These are phyloP conservation scores for Phallus indusiatus DNA, from an alignment of 768 basidiomycete species.

Conservation along the genomic window DNA sequence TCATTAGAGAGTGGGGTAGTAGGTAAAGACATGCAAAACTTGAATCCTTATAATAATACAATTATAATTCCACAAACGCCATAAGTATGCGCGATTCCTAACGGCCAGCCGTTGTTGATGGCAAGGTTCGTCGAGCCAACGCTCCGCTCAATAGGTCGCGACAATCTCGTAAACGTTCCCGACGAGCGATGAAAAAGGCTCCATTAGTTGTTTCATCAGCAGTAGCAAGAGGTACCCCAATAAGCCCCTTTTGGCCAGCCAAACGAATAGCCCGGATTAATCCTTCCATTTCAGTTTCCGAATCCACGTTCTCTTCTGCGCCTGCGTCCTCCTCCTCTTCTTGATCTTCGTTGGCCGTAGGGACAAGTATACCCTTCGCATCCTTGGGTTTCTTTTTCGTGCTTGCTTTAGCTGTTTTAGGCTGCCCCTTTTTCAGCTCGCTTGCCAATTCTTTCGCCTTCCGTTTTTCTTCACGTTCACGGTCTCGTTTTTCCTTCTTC, in stretches of 20 bases:
- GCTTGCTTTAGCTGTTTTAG: slow-evolving; percentile 12
- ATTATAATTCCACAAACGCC: not conserved
- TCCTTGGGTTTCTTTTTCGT: slow-evolving; percentile 34
- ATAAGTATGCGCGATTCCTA: not conserved
- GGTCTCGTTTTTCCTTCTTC: slow-evolving; percentile 75
- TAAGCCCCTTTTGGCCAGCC: slow-evolving; percentile 46
- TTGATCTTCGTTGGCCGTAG: slow-evolving; percentile 45
- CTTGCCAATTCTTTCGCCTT: slow-evolving; percentile 49
- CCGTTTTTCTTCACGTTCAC: slow-evolving; percentile 67
- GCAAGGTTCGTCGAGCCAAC: slow-evolving; percentile 17
- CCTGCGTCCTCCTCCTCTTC: slow-evolving; percentile 48
- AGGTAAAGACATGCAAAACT: too few species aligned
- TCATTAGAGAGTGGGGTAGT: too few species aligned
- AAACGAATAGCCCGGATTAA: slow-evolving; percentile 52
- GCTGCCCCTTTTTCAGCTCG: slow-evolving; percentile 53
- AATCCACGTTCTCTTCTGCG: slow-evolving; percentile 68
- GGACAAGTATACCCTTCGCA: slow-evolving; percentile 16
- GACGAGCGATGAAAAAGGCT: slow-evolving; percentile 73
- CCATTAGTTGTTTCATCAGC: slow-evolving; percentile 51
- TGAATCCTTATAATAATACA: not conserved
- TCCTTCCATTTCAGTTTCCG: slow-evolving; percentile 75
- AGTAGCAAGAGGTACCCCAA: slow-evolving; percentile 59
- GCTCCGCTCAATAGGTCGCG: slow-evolving; percentile 50
- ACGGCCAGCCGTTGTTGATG: not conserved
- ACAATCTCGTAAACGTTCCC: slow-evolving; percentile 53